Conservation (phyloP, 768 basidiomycete genomes). For the Boletus patriciae region DNA sequence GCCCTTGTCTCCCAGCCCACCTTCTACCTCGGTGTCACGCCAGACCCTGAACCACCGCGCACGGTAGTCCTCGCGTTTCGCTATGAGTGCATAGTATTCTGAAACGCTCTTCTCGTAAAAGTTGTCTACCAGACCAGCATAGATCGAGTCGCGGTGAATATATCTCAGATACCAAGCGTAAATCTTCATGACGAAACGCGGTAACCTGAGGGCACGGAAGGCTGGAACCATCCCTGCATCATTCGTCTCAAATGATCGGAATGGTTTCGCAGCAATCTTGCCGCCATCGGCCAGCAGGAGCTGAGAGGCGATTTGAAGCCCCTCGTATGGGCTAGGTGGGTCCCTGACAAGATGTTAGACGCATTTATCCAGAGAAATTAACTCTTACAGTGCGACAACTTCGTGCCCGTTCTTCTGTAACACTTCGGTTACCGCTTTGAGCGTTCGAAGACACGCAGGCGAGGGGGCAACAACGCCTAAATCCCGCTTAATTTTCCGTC, state of each 20-base stretch:
- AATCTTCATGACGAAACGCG: conserved; percentile 45
- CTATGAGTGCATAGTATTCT: conserved; percentile 52
- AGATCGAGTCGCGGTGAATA: conserved; percentile 50
- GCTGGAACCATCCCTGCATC: conserved; percentile 47
- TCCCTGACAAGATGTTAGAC: conserved; percentile 14
- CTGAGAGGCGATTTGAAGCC: conserved; percentile 51
- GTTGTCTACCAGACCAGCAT: conserved; percentile 52
- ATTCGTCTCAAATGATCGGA: conserved; percentile 45
- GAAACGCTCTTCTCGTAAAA: conserved; percentile 49
- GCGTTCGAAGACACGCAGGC: conserved; percentile 58
- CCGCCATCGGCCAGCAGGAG: conserved; percentile 54
- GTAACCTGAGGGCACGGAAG: conserved; percentile 44
- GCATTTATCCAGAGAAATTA: neutral
- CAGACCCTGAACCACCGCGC: conserved; percentile 41
- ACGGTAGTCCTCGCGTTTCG: conserved; percentile 43
- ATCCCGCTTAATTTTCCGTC: neutral
- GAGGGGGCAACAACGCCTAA: conserved; percentile 58
- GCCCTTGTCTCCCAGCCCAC: conserved; percentile 36
- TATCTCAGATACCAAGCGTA: conserved; percentile 54
- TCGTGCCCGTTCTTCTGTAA: conserved; percentile 50
- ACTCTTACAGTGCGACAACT: conserved; percentile 52
- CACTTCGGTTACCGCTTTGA: conserved; percentile 45
- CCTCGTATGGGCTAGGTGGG: conserved; percentile 51
- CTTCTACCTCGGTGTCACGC: conserved; percentile 27
- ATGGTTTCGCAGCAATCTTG: conserved; percentile 34